Evolutionary conservation across 2,329 filamentous ascomycete species (phyloP), one percentile per base, ranked within the genome.

Genomic region (Ceratocystis papillata): DNA sequence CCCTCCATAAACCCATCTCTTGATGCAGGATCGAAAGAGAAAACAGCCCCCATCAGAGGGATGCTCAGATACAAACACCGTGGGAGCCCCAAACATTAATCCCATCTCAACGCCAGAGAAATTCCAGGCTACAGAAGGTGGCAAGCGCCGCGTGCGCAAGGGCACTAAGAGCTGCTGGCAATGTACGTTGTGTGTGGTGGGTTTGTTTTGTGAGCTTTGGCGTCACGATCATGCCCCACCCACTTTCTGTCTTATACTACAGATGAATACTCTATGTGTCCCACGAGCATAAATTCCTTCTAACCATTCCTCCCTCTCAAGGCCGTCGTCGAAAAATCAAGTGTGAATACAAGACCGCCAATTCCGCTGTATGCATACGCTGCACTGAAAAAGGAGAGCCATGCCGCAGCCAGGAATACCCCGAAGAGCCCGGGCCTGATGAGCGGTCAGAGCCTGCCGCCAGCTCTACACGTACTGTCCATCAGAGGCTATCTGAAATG

Each of bases 131-230:
- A 41, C 65, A 28, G 66, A 65, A 20, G 65, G 53, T 62, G 66
- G 66, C n/a, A 67, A 67, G 28, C 46, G 66, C 15, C 57, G 66
- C 3, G 65, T 83, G 33, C 79, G 81, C 25, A 84, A 83, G 68
- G 82, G 82, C 30, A 84, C 82, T 0, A 77, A 76, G 61, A 83
- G 81, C 67, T 85, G 82, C 72, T 84, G 81, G 81, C 81, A 84
- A 71, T 85, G 82, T 77, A 78, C 79, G 73, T 67, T n/a, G 53
- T 37, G 20, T 37, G 55, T 12, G n/a, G 48, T 8, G 48, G n/a
- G 48, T 5, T 25, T 53, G n/a, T n/a, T 20, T n/a, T 12, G n/a
- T 22, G 48, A 53, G 7, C 48, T 17, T n/a, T 53, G 5, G n/a
- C 48, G 12, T 53, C 48, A 41, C 12, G 12, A 41, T 41, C 37